Percentiles rank a stretch among this genome's conserved stretches.
Evolutionary conservation across 257 asterid species (phyloP).

Genomic region (Solanum lycopersicoides): DNA sequence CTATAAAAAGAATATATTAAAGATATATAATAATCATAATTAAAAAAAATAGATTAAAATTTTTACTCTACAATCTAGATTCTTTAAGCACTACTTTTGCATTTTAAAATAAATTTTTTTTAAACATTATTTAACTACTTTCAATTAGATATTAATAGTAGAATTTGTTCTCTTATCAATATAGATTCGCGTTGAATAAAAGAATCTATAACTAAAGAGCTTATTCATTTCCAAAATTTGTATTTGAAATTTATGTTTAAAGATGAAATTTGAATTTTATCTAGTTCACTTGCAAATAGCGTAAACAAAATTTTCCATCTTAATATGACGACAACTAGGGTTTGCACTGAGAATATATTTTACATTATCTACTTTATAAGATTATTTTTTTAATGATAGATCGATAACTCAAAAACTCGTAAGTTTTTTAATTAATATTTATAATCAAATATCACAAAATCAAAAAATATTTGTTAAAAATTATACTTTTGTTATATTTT

Average conservation of each 20-base stretch:
- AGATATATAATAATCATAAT: background rate
- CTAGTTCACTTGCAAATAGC: background rate
- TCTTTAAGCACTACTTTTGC: background rate
- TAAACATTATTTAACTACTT: background rate
- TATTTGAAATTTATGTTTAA: background rate
- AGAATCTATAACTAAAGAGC: background rate
- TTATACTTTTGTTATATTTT: background rate
- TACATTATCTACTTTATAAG: background rate
- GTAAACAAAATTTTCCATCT: too few species aligned
- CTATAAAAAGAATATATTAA: background rate
- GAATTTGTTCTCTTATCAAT: background rate
- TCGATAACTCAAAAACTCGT: background rate
- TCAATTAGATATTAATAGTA: background rate
- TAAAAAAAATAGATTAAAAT: background rate
- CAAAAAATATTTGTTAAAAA: background rate
- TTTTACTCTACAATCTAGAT: background rate
- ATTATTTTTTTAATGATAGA: background rate
- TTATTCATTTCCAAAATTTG: background rate
- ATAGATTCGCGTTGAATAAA: background rate
- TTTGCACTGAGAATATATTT: background rate
- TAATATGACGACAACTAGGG: rapidly evolving
- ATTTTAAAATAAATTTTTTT: background rate
- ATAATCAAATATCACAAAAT: too few species aligned
- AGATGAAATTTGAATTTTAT: background rate
- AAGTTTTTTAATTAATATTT: too few species aligned